A percentile compares a stretch with the other conserved stretches of the same genome.
Evolutionary conservation across 1,284 basidiomycete genomes (phyloP).

Genomic region (Schizopora paradoxa): DNA sequence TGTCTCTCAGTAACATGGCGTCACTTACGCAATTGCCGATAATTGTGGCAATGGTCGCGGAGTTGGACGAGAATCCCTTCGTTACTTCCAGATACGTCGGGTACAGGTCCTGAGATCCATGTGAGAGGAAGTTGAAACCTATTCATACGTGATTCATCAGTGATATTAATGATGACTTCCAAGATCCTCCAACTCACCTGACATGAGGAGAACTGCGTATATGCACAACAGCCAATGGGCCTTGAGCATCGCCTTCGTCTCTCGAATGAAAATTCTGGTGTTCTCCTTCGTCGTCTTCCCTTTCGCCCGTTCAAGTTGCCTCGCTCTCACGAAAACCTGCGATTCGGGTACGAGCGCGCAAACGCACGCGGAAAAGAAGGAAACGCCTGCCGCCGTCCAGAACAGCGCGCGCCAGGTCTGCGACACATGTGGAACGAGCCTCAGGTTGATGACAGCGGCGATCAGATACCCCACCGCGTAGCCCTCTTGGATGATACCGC

Average conservation of each 20-base stretch:
- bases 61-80: constrained; percentile 52
- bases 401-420: constrained; percentile 61
- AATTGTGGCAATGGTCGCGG: constrained; percentile 83
- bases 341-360: constrained; percentile 79
- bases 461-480: constrained; percentile 48
- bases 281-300: constrained; percentile 43
- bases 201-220: constrained; percentile 78
- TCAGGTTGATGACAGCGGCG: constrained; percentile 71
- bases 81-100: constrained; percentile 71
- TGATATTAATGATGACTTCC: too few species aligned
- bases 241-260: constrained; percentile 74
- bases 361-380: constrained; percentile 67
- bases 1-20: constrained; percentile 13
- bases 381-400: constrained; percentile 69
- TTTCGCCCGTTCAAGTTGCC: constrained; percentile 40
- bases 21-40: constrained; percentile 76
- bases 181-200: constrained; percentile 47
- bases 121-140: constrained; percentile 92
- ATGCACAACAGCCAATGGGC: constrained; percentile 83
- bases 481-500: constrained; percentile 75
- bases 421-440: constrained; percentile 51
- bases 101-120: constrained; percentile 82
- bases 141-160: constrained; percentile 14
- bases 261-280: constrained; percentile 68
- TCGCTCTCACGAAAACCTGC: constrained; percentile 64